Percentiles rank a stretch among this genome's conserved stretches.
phyloP scores from a whole-genome alignment of 208 protist species.

The Trypanosoma rangeli region DNA sequence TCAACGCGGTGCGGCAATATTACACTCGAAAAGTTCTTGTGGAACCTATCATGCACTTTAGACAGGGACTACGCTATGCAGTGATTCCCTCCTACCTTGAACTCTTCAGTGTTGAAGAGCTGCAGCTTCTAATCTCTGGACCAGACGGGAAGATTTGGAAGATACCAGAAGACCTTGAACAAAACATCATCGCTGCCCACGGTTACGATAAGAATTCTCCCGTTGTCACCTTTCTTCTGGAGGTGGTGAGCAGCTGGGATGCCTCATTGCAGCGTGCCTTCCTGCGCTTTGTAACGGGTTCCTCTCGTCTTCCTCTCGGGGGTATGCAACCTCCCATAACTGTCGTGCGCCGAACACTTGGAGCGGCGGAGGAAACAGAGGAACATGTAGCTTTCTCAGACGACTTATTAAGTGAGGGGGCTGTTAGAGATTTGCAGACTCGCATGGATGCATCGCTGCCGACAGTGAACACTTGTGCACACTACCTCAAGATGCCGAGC shows the following conservation, averaged over 20 bases:
- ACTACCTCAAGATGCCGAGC: constrained; percentile 94
- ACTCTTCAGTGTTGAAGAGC: constrained; percentile 61
- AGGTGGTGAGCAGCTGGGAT: constrained; percentile 58
- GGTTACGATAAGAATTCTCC: constrained; percentile 59
- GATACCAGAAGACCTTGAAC: constrained; percentile 41
- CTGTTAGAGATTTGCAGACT: neutral
- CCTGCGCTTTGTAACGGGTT: constrained; percentile 83
- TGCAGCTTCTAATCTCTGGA: constrained; percentile 55
- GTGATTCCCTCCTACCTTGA: constrained; percentile 52
- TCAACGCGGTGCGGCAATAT: constrained; percentile 34
- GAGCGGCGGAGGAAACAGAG: neutral
- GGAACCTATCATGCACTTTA: constrained; percentile 40
- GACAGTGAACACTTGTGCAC: constrained; percentile 96
- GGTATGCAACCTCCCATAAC: constrained; percentile 70
- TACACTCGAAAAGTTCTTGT: constrained; percentile 36
- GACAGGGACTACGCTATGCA: constrained; percentile 44
- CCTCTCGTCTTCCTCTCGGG: constrained; percentile 49
- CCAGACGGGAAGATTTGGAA: constrained; percentile 61
- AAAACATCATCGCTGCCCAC: constrained; percentile 48
- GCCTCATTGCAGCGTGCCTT: constrained; percentile 66
- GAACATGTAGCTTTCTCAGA: neutral
- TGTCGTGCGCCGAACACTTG: constrained; percentile 65
- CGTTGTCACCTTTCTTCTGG: constrained; percentile 54
- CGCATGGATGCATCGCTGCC: constrained; percentile 72
- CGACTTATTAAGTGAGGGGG: neutral